Evolutionary conservation across 2,329 filamentous ascomycete genomes (phyloP), one percentile per base, ranked within the genome.

Genomic region (Sarocladiaceae sp.): DNA sequence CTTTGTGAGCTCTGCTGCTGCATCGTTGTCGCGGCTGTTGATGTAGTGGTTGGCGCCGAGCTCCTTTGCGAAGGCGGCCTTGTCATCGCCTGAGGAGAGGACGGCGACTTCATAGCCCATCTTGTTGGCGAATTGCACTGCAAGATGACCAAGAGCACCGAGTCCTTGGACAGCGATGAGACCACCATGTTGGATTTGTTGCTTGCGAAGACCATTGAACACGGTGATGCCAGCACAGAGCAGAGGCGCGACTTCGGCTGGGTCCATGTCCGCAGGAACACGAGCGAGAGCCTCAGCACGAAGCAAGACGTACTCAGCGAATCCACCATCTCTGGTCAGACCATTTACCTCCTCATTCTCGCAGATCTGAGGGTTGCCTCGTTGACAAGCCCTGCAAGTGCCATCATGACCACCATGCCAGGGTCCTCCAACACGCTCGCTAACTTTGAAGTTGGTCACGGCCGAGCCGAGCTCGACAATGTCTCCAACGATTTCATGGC

Each of bases 21-120:
- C 66, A 40, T 84, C 77, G 23, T 74, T 69, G 35, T 71, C 71
- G 57, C 73, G 75, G 52, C 80, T 76, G 60, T 84, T 70, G 62
- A 73, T 71, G 59, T 74, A 76, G 60, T 73, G 67, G 56, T 67
- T 64, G 3, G 72, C 73, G 2, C 74, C 73, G 4, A 76, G 66
- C 52, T 69, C 52, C 53, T 60, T 66, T 0, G 87, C 86, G 60
- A 91, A 88, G 0, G 82, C 77, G 55, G 78, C 78, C 74, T 93
- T 93, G 58, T 73, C 75, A 54, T 82, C 77, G 8, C 83, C 82
- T 0, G 81, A 79, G 10, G 82, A 86, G 49, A 92, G 75, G 0
- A 86, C 88, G 2, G 82, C 82, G 4, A 88, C 82, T 53, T 81
- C 77, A 67, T 86, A 91, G 4, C 88, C 88, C 87, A 91, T 90